A percentile compares a stretch with the other conserved stretches of the same genome.
Evolutionary conservation across 106 monocot genomes (phyloP).

Genomic region (Dendrobium officinale): DNA sequence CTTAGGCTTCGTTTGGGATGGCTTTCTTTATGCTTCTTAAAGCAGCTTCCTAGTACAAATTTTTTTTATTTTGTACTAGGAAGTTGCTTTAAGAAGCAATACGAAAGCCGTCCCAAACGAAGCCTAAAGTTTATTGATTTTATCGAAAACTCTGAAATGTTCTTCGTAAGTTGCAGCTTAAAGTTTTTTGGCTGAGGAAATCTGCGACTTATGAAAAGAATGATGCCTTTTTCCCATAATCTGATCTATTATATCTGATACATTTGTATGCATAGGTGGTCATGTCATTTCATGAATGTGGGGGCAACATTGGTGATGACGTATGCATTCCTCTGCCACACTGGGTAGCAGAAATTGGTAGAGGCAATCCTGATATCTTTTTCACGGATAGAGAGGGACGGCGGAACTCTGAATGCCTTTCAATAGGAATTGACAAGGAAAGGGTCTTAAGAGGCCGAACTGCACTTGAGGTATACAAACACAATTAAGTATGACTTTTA

Average conservation of each 20-base stretch:
- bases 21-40: too few relatives aligned
- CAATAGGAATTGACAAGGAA: slow-evolving; percentile 95
- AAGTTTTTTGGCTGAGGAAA: not conserved
- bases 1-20: too few relatives aligned
- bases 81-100: too few relatives aligned
- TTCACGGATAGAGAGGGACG: slow-evolving; percentile 84
- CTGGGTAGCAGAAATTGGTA: slow-evolving; percentile 84
- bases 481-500: not conserved
- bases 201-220: not conserved
- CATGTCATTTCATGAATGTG: slow-evolving; percentile 99
- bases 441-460: slow-evolving; percentile 82
- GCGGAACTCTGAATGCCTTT: slow-evolving; percentile 68
- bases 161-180: not conserved
- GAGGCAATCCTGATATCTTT: slow-evolving; percentile 79
- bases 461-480: slow-evolving; percentile 66
- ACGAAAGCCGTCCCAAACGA: too few relatives aligned
- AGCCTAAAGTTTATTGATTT: not conserved
- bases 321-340: slow-evolving; percentile 73
- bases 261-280: slow-evolving; percentile 48
- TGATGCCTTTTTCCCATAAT: not conserved
- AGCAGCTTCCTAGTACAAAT: too few relatives aligned
- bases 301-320: slow-evolving; percentile 94
- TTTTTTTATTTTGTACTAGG: too few relatives aligned
- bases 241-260: not conserved
- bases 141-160: not conserved